Conservation (phyloP, 2,329 filamentous ascomycete genomes). For the Balansia obtecta region DNA sequence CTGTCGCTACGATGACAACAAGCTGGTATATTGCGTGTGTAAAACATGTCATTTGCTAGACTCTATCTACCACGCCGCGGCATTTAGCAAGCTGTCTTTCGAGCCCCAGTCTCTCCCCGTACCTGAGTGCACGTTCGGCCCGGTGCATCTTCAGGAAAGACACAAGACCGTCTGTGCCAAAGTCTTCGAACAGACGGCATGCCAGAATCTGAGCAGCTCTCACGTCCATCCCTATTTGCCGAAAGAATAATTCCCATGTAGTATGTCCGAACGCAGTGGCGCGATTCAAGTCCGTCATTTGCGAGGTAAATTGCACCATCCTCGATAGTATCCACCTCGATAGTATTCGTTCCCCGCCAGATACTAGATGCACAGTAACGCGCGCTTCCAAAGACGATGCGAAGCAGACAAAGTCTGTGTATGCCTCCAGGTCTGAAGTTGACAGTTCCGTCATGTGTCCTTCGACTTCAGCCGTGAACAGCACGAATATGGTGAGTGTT, state of each 20-base stretch:
- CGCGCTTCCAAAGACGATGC: conserved; percentile 25
- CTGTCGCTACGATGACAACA: too few species aligned
- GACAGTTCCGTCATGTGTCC: conserved; percentile 28
- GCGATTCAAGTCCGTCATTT: conserved; percentile 16
- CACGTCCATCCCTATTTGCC: conserved; percentile 24
- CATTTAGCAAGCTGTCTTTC: conserved; percentile 10
- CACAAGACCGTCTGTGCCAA: conserved; percentile 16
- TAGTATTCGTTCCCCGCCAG: conserved; percentile 36
- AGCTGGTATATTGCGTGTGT: too few species aligned
- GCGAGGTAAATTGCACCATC: conserved; percentile 32
- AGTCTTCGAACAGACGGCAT: conserved; percentile 13
- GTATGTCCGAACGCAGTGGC: conserved; percentile 27
- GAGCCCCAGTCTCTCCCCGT: conserved; percentile 16
- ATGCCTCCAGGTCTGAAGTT: conserved; percentile 28
- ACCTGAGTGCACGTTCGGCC: conserved; percentile 13
- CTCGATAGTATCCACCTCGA: conserved; percentile 41
- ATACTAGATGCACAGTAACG: conserved; percentile 32
- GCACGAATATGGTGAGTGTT: conserved; percentile 53
- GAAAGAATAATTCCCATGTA: conserved; percentile 25
- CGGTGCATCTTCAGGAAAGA: conserved; percentile 19
- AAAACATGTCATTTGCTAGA: too few species aligned
- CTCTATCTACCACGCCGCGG: not conserved
- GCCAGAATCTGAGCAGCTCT: conserved; percentile 23
- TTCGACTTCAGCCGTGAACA: conserved; percentile 32
- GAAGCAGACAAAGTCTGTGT: conserved; percentile 40